Evolutionary conservation across 2,329 filamentous ascomycete species (phyloP).

Genomic region (Allantophomopsis cytisporea): DNA sequence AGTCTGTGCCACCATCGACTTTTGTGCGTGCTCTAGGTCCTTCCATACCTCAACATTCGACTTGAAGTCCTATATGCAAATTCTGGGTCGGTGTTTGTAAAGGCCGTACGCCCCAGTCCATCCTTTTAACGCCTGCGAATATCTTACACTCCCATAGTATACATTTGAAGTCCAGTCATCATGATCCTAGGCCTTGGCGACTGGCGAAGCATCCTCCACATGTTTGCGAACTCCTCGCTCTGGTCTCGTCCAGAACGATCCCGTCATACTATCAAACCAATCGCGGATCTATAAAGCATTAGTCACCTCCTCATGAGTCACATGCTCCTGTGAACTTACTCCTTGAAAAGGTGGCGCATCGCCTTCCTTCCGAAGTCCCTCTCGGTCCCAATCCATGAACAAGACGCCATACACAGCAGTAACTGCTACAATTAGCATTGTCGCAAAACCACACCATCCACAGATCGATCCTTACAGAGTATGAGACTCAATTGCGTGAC

Average conservation of each 20-base stretch:
- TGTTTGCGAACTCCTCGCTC: conserved; percentile 10
- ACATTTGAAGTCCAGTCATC: too few relatives aligned
- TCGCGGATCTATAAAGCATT: conserved; percentile 21
- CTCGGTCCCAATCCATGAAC: conserved; percentile 41
- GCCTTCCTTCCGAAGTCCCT: conserved; percentile 6
- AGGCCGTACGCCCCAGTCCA: too few relatives aligned
- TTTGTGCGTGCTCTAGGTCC: too few relatives aligned
- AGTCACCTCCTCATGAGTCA: background rate
- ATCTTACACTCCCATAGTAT: too few relatives aligned
- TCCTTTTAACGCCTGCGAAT: too few relatives aligned
- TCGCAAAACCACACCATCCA: background rate
- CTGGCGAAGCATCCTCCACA: conserved; percentile 8
- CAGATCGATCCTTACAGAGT: conserved; percentile 9
- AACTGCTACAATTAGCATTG: conserved; percentile 26
- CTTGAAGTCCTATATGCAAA: too few relatives aligned
- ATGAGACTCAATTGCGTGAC: conserved; percentile 38
- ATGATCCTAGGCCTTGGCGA: conserved; percentile 3
- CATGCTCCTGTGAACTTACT: conserved; percentile 21
- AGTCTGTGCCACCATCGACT: too few relatives aligned
- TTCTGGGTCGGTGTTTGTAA: too few relatives aligned
- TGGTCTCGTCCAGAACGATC: conserved; percentile 15
- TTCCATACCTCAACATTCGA: too few relatives aligned
- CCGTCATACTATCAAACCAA: conserved; percentile 23
- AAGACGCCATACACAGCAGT: conserved; percentile 37
- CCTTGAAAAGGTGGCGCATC: conserved; percentile 30